phyloP scores from a whole-genome alignment of 1,284 basidiomycete species.

The Apiotrichum brassicae region DNA sequence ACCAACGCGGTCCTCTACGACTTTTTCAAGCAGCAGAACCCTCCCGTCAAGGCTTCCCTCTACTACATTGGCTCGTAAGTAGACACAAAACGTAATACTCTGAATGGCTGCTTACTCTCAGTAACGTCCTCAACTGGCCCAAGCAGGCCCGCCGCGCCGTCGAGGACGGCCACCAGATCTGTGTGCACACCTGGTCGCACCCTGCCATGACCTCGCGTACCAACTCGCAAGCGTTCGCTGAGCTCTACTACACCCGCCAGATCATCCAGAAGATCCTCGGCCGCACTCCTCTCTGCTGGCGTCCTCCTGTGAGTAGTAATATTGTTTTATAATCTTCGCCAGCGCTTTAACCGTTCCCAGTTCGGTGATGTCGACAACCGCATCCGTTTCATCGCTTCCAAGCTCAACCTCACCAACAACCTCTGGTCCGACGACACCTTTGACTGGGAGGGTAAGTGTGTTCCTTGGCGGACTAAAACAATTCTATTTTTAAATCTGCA shows the following conservation, averaged over 20 bases:
- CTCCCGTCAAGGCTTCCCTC: constrained; percentile 50
- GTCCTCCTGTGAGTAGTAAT: constrained; percentile 36
- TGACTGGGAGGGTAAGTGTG: constrained; percentile 41
- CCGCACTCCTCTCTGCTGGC: constrained; percentile 50
- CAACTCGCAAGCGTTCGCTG: constrained; percentile 52
- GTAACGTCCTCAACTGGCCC: constrained; percentile 53
- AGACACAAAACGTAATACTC: neutral
- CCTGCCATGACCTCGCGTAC: constrained; percentile 51
- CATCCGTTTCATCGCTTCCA: constrained; percentile 50
- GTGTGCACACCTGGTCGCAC: constrained; percentile 50
- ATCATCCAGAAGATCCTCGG: constrained; percentile 51
- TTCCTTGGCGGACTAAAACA: neutral
- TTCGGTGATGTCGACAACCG: constrained; percentile 53
- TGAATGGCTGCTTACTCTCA: neutral
- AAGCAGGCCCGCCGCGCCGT: constrained; percentile 51
- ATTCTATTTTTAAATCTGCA: neutral
- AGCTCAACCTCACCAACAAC: constrained; percentile 50
- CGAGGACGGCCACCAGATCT: constrained; percentile 48
- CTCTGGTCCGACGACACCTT: constrained; percentile 52
- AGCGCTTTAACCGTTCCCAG: neutral
- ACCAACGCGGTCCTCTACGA: constrained; percentile 53
- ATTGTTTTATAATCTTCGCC: too few species aligned
- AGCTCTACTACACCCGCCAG: constrained; percentile 53
- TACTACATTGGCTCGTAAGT: constrained; percentile 46
- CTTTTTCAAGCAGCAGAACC: constrained; percentile 46